Conservation (phyloP, 805 yeast genomes). For the Candida methanosorbosa region DNA sequence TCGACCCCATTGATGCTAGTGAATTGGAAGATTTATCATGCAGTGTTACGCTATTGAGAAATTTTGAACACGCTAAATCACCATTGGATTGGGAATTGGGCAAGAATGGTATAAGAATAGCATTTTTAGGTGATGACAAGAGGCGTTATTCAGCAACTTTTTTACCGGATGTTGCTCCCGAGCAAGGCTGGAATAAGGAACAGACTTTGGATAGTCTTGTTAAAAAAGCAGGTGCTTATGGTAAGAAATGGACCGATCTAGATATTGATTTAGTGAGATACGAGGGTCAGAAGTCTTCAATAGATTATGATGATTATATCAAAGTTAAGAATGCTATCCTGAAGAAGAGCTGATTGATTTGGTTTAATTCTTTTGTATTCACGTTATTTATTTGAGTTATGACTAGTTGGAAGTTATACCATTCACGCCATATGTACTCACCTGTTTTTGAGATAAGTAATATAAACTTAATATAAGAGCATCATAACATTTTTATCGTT, state of each 20-base stretch:
- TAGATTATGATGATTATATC: slow-evolving; percentile 33
- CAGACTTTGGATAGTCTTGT: slow-evolving; percentile 68
- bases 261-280: slow-evolving; percentile 44
- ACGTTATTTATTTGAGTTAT: too few species aligned
- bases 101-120: slow-evolving; percentile 65
- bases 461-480: too few species aligned
- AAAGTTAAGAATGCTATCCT: slow-evolving; percentile 7
- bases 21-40: slow-evolving; percentile 52
- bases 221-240: slow-evolving; percentile 53
- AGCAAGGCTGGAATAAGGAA: slow-evolving; percentile 71
- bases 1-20: slow-evolving; percentile 44
- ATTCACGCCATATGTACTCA: too few species aligned
- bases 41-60: slow-evolving; percentile 55
- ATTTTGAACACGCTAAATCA: slow-evolving; percentile 44
- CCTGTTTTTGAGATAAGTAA: too few species aligned
- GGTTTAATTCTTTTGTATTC: too few species aligned
- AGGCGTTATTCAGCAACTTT: slow-evolving; percentile 63
- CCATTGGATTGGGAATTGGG: slow-evolving; percentile 78
- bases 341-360: too few species aligned
- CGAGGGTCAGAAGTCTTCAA: slow-evolving; percentile 39
- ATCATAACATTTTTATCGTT: too few species aligned
- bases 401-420: too few species aligned
- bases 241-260: slow-evolving; percentile 19
- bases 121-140: slow-evolving; percentile 24
- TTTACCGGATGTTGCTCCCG: slow-evolving; percentile 83